Base-by-base conservation (phyloP, 352 stramenopile species). In the Phytophthora brassicae region DNA sequence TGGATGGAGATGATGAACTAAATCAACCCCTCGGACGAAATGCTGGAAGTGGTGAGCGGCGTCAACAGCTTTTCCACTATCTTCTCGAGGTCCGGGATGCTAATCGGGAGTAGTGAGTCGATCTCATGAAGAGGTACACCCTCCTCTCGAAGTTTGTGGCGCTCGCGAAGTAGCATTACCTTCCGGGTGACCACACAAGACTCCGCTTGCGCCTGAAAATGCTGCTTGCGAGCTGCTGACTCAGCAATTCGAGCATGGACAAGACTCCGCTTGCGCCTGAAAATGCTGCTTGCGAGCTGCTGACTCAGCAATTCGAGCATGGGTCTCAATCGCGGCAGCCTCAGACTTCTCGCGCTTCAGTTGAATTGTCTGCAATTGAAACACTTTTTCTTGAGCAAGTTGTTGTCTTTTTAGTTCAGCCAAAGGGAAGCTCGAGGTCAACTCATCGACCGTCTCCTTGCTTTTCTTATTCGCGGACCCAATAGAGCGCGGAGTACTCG, bases 61-160 rank as follows among this genome's bases (percentile, higher is more conserved):
- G 59, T 20, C 17, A 47, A 6, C 59, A 67, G 41, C 36, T 61
- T 17, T 55, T 61, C 22, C 26, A 54, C 12, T 61, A 67, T n/a
- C 42, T 67, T 24, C 50, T 56, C 20, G 43, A 67, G 19, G 2
- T 59, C 17, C 51, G 52, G 13, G 41, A 3, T 24, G 36, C 3
- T 8, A 6, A 47, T 3, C 13, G 53, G 42, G 11, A 60, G 31
- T 22, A 60, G 19, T 7, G 17, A 1, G 16, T 46, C 43, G 22
- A 53, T 53, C n/a, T 53, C 53, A 8, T 29, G 7, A 1, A 14
- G 16, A 41, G 53, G 31, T 17, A 53, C 29, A 20, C 53, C 42
- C 47, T 60, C 53, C 14, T 46, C 20, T 14, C 31, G 53, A 6
- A 60, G 42, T n/a, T 60, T 60, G 20, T 60, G 39, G 4, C 52